These are phyloP conservation scores for Termitomyces sp. DNA, from an alignment of 768 basidiomycete species.

Conservation along the genomic window DNA sequence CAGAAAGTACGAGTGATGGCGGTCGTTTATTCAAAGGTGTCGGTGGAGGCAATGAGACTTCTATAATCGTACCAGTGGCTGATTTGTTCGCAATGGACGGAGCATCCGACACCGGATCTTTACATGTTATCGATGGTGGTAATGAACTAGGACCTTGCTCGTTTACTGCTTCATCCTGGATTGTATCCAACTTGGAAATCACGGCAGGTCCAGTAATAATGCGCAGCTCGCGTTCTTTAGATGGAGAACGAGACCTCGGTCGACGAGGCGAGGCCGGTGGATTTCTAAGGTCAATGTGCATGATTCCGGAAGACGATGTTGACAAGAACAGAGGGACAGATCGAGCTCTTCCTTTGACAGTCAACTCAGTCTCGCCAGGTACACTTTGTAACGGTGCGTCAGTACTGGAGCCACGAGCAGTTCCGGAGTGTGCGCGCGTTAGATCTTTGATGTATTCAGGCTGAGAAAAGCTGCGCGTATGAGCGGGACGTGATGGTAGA, in stretches of 20 bases:
- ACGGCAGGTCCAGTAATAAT: conserved; percentile 18
- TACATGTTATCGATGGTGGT: conserved; percentile 6
- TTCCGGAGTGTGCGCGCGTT: conserved; percentile 20
- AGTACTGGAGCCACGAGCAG: conserved; percentile 17
- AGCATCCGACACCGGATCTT: background rate
- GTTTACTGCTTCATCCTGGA: conserved; percentile 19
- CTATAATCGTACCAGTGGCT: background rate
- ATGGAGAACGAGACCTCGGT: conserved; percentile 34
- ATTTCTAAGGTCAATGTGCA: conserved; percentile 38
- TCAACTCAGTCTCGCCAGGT: conserved; percentile 9
- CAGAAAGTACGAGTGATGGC: background rate
- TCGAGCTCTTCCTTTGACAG: conserved; percentile 32
- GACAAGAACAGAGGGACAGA: conserved; percentile 39
- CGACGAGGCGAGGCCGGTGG: conserved; percentile 35
- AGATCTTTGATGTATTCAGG: conserved; percentile 18
- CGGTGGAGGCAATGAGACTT: background rate
- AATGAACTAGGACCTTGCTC: conserved; percentile 11
- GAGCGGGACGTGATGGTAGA: conserved; percentile 12
- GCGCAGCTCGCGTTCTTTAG: conserved; percentile 31
- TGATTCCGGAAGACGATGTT: conserved; percentile 16
- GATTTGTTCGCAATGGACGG: background rate
- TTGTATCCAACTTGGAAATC: conserved; percentile 11
- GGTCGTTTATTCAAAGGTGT: background rate
- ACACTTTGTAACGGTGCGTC: conserved; percentile 14
- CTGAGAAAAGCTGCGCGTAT: conserved; percentile 32